Percentiles rank a stretch among this genome's conserved stretches.
These are phyloP conservation scores for Phragmites australis DNA, from an alignment of 176 grass and related monocot species.

Conservation along the genomic window DNA sequence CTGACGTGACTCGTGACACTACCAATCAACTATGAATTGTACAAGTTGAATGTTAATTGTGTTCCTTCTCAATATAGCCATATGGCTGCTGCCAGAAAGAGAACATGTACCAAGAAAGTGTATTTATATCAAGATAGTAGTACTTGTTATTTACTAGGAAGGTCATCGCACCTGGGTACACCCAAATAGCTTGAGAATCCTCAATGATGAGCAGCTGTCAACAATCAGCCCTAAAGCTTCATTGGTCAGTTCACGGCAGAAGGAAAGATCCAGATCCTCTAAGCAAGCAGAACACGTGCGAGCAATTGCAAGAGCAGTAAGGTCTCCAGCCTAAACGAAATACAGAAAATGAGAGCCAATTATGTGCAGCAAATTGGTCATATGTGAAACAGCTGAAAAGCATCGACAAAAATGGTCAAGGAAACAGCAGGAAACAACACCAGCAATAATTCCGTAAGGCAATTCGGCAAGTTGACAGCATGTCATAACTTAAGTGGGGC, in stretches of 20 bases:
- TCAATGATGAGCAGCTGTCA: conserved; percentile 65
- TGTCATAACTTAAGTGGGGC: background rate
- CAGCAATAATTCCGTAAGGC: background rate
- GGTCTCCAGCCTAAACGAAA: conserved; percentile 65
- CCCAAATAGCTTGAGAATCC: conserved; percentile 86
- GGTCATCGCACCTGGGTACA: conserved; percentile 75
- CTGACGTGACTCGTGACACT: background rate
- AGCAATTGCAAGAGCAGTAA: conserved; percentile 79
- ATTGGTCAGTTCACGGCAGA: conserved; percentile 78
- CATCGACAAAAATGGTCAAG: background rate
- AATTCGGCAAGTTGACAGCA: background rate
- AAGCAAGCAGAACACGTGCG: conserved; percentile 53
- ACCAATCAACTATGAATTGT: background rate
- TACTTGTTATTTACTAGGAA: background rate
- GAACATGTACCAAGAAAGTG: background rate
- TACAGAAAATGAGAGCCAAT: conserved; percentile 17
- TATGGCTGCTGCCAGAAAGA: background rate
- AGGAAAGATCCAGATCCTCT: conserved; percentile 85
- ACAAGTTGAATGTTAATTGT: background rate
- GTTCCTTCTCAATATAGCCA: background rate
- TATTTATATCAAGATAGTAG: background rate
- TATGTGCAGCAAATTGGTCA: background rate
- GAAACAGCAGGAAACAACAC: background rate
- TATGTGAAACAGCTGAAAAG: conserved; percentile 19
- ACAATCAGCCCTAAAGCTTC: conserved; percentile 85